Evolutionary conservation across 805 yeast genomes (phyloP), one percentile per base, ranked within the genome.

Genomic region (Naumovozyma dairenensis): DNA sequence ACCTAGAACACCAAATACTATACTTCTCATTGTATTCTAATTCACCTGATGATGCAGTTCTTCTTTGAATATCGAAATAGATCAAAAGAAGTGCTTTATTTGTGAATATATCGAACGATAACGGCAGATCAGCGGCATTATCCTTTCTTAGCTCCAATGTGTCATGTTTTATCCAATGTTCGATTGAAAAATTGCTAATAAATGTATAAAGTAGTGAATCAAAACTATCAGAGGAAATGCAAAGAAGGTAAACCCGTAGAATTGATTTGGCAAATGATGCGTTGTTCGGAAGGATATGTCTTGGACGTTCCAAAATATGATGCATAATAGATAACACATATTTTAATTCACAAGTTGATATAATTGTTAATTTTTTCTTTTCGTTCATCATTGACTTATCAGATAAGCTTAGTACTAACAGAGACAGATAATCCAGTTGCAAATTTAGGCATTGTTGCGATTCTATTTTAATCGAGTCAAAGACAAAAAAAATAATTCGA

Each of bases 401-500:
- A 8, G 38, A 21, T 8, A 48, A 33, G 16, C 39, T 38, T 4
- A 43, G 46, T 3, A 39, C 46, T n/a, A 42, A 35, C 13, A 48
- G 17, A 2, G 51, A 33, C 2, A 48, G 24, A 28, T 39, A 53
- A 21, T 32, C 39, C 14, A 39, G 16, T 27, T 44, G 48, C 8
- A 53, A 5, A n/a, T 29, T 33, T 2, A 28, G 8, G 14, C 37
- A 36, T 5, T 40, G 42, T 7, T n/a, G 18, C 9, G 10, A 25
- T 16, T 18, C 33, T 16, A 26, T 21, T 16, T 7, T 36, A 19
- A 44, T 30, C 1, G 58, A 46, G 17, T 43, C 39, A 18, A 53
- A 45, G 4, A 55, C 37, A 31, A 46, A 56, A 15, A 45, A 28
- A 3, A 48, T 39, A 25, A 52, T 38, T 32, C 61, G 36, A 16